These are phyloP conservation scores for Cordyceps farinosa DNA, from an alignment of 2,329 filamentous ascomycete species.

Conservation along the genomic window DNA sequence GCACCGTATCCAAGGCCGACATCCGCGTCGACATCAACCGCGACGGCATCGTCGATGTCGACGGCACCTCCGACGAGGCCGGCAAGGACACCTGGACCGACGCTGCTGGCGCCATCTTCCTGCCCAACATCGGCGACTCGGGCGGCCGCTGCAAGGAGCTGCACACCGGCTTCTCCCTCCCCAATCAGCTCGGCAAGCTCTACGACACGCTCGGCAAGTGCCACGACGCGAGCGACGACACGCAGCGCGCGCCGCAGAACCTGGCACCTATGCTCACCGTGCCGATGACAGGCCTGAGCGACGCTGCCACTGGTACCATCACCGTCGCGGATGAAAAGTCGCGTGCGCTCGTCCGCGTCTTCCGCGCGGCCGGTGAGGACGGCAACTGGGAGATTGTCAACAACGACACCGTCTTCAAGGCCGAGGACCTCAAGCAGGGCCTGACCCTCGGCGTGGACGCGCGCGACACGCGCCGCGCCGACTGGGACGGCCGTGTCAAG, in stretches of 20 bases:
- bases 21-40: too few species aligned
- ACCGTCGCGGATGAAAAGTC: constrained; percentile 16
- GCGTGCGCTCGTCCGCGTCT: background rate
- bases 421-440: constrained; percentile 21
- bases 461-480: constrained; percentile 26
- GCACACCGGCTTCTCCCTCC: constrained; percentile 16
- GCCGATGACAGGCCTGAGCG: constrained; percentile 23
- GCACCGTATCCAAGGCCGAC: background rate
- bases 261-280: constrained; percentile 33
- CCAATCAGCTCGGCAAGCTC: background rate
- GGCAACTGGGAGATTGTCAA: background rate
- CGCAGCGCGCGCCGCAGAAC: constrained; percentile 29
- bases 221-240: constrained; percentile 35
- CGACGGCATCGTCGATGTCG: too few species aligned
- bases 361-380: background rate
- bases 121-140: too few species aligned
- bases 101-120: too few species aligned
- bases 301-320: constrained; percentile 22
- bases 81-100: too few species aligned
- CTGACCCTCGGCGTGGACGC: constrained; percentile 36
- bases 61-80: too few species aligned
- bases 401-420: background rate
- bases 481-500: constrained; percentile 29
- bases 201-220: constrained; percentile 31
- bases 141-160: constrained; percentile 23